A percentile compares a stretch with the other conserved stretches of the same genome.
These are phyloP conservation scores for Fusarium irregulare DNA, from an alignment of 2,329 filamentous ascomycete genomes.

Conservation along the genomic window DNA sequence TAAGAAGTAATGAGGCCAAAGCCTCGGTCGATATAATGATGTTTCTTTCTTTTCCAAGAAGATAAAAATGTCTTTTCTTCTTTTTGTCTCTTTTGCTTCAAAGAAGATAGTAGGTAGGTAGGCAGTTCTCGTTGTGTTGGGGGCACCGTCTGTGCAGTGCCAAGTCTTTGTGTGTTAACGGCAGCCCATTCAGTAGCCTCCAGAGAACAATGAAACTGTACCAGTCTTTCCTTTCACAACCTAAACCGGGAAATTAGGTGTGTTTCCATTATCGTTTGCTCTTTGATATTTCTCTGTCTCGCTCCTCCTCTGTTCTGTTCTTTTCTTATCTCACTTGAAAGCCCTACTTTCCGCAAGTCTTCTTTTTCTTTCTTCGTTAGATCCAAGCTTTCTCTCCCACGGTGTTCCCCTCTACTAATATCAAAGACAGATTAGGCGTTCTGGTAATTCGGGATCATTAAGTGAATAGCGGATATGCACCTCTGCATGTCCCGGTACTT, in stretches of 20 bases:
- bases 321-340: conserved; percentile 6
- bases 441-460: conserved; percentile 4
- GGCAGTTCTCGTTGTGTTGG: conserved; percentile 27
- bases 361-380: conserved; percentile 3
- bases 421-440: conserved; percentile 28
- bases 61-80: conserved; percentile 4
- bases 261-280: conserved; percentile 37
- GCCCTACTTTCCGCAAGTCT: not conserved
- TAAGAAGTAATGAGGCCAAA: conserved; percentile 17
- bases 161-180: conserved; percentile 37
- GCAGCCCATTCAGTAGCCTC: conserved; percentile 37
- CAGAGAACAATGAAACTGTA: conserved; percentile 44
- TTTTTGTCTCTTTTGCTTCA: conserved; percentile 21
- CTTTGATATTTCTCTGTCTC: conserved; percentile 32
- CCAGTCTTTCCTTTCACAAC: conserved; percentile 25
- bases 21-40: not conserved
- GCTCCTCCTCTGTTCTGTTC: not conserved
- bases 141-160: conserved; percentile 32
- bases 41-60: not conserved
- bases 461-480: conserved; percentile 23
- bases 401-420: conserved; percentile 24
- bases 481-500: conserved; percentile 46
- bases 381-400: conserved; percentile 20
- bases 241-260: conserved; percentile 31
- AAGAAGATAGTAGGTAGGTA: conserved; percentile 14